Evolutionary conservation across 495 filamentous ascomycete species (phyloP).

Genomic region (Elasticomyces elasticus): DNA sequence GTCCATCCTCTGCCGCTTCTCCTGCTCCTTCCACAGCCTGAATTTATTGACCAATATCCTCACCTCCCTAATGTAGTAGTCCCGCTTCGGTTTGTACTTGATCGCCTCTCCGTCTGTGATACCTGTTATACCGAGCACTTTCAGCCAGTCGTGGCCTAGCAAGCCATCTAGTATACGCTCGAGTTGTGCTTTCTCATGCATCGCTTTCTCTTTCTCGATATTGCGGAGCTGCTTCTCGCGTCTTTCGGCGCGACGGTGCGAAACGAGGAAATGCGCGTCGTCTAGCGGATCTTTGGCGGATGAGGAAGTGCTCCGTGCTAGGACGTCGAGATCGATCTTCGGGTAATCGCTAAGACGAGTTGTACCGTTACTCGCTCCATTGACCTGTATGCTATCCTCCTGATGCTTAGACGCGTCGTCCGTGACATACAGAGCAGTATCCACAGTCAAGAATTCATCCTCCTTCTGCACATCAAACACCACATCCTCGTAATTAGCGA

Average conservation of each 20-base stretch:
- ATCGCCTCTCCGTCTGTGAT: slow-evolving; percentile 75
- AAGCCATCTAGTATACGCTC: slow-evolving; percentile 79
- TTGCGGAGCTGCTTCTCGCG: slow-evolving; percentile 88
- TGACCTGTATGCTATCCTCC: too few relatives aligned
- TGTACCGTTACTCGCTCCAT: too few relatives aligned
- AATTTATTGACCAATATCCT: slow-evolving; percentile 77
- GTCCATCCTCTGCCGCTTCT: slow-evolving; percentile 65
- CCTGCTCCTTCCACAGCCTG: slow-evolving; percentile 75
- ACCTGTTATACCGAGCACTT: slow-evolving; percentile 82
- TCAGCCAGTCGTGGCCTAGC: slow-evolving; percentile 85
- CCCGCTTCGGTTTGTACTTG: slow-evolving; percentile 73
- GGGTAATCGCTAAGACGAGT: slow-evolving; percentile 46
- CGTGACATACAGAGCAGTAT: slow-evolving; percentile 50
- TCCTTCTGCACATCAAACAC: slow-evolving; percentile 72
- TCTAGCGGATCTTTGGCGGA: slow-evolving; percentile 53
- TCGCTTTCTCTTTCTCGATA: slow-evolving; percentile 80
- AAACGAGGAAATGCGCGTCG: slow-evolving; percentile 55
- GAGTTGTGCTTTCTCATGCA: slow-evolving; percentile 83
- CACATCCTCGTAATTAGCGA: slow-evolving; percentile 83
- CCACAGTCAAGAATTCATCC: slow-evolving; percentile 52
- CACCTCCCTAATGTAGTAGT: slow-evolving; percentile 73
- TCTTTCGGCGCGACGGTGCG: slow-evolving; percentile 71
- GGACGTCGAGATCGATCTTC: slow-evolving; percentile 46
- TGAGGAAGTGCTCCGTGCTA: slow-evolving; percentile 36
- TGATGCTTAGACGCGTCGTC: slow-evolving; percentile 34